Evolutionary conservation across 257 asterid species (phyloP).

Genomic region (Solanum neorickii): DNA sequence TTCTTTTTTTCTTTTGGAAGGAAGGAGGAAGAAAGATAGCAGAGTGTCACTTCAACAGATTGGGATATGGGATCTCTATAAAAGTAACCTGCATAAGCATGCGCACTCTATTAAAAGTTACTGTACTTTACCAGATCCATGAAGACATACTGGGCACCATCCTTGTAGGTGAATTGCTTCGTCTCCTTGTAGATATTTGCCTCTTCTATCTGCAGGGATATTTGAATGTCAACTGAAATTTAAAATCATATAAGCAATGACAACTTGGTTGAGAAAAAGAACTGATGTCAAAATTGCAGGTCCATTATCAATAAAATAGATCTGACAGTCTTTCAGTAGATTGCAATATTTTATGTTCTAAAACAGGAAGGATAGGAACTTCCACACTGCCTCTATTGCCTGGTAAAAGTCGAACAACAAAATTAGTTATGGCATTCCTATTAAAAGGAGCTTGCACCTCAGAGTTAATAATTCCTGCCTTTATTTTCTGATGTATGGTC

Average conservation of each 20-base stretch:
- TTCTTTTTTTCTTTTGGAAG: not conserved
- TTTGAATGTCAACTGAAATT: not conserved
- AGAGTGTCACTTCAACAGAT: not conserved
- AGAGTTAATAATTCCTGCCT: not conserved
- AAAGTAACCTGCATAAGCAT: not conserved
- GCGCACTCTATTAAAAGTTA: not conserved
- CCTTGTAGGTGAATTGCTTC: conserved; percentile 89
- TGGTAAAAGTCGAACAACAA: not conserved
- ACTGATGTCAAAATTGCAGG: not conserved
- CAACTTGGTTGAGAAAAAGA: not conserved
- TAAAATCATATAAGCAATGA: not conserved
- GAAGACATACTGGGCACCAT: conserved; percentile 80
- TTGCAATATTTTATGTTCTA: not conserved
- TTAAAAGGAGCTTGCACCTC: not conserved
- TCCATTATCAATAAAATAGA: not conserved
- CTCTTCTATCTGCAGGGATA: conserved; percentile 58
- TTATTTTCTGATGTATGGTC: not conserved
- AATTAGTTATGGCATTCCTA: not conserved
- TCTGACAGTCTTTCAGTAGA: not conserved
- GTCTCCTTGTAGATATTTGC: conserved; percentile 77
- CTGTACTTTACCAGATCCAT: conserved; percentile 68
- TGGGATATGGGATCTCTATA: not conserved
- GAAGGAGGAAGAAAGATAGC: not conserved
- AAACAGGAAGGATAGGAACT: not conserved
- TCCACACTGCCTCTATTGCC: not conserved